Evolutionary conservation across 2,329 filamentous ascomycete genomes (phyloP), one percentile per base, ranked within the genome.

Genomic region (Aspergillus alliaceus): DNA sequence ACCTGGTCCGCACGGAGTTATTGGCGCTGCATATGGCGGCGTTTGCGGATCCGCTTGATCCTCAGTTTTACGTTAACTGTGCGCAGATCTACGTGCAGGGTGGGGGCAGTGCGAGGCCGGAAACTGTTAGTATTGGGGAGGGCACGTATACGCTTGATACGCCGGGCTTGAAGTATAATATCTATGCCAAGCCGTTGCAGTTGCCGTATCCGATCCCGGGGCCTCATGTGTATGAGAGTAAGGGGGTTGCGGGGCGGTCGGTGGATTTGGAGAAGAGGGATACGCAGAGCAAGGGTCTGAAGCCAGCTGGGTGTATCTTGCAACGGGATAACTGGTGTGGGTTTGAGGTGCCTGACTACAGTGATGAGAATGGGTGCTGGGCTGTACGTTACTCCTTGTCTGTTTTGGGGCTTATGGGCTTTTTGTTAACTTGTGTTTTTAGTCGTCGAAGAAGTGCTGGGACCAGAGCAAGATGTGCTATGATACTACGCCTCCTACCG

Each of bases 261-360:
- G 64, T 42, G 52, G 24, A 42, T 35, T 35, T 24, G 37, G 57
- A 22, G 59, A 25, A 18, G 25, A 6, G 56, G 15, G 58, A 15
- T 5, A n/a, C 63, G 3, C 79, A 82, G 61, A 73, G 66, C 3
- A 76, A 80, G 39, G 86, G 85, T 12, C 71, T 80, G 12, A 76
- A 85, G 52, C 87, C 87, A 0, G 54, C 66, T 1, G 75, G 79
- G 64, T 89, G 85, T 67, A 76, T 90, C 35, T 67, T 87, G 58
- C 84, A 85, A 67, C 90, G 90, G 68, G 88, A 78, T 57, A 90
- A 91, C 76, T 91, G 88, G 88, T 90, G 86, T 72, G 87, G 82
- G 51, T 77, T 80, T 58, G 82, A 89, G 66, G 79, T 90, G 1
- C 70, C 82, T 0, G 65, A 73, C 8, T 90, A 88, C 75, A 76